Percentiles rank a stretch among this genome's conserved stretches.
Evolutionary conservation across 2,329 filamentous ascomycete species (phyloP).

Genomic region (Ophiostoma perfectum): DNA sequence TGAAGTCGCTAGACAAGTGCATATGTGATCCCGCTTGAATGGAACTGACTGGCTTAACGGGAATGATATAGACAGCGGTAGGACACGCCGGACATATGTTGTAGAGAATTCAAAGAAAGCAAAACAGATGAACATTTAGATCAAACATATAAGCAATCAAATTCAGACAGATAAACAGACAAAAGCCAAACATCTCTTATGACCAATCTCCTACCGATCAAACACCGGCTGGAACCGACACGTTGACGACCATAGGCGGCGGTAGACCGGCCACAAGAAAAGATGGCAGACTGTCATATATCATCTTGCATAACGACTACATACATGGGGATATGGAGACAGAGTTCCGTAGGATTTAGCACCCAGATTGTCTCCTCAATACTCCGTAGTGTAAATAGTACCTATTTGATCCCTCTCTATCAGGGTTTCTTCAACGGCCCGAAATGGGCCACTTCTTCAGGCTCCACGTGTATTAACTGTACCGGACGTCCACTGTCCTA

Average conservation of each 20-base stretch:
- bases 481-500: not conserved
- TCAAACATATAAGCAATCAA: no score
- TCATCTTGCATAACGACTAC: not conserved
- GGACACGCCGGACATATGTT: no score
- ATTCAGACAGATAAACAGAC: no score
- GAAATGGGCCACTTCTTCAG: not conserved
- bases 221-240: not conserved
- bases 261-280: not conserved
- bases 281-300: slow-evolving; percentile 3
- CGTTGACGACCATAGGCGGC: not conserved
- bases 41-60: no score
- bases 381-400: not conserved
- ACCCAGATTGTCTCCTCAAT: not conserved
- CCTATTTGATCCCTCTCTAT: not conserved
- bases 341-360: not conserved
- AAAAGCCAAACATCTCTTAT: no score
- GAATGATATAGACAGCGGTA: no score
- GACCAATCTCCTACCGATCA: no score
- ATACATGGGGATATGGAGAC: not conserved
- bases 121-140: no score
- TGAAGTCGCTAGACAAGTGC: no score
- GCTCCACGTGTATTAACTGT: not conserved
- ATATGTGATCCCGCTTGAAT: no score
- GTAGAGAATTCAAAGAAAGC: no score
- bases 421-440: not conserved